phyloP scores from a whole-genome alignment of 2,329 filamentous ascomycete species.

The Rhexocercosporidium sp. region DNA sequence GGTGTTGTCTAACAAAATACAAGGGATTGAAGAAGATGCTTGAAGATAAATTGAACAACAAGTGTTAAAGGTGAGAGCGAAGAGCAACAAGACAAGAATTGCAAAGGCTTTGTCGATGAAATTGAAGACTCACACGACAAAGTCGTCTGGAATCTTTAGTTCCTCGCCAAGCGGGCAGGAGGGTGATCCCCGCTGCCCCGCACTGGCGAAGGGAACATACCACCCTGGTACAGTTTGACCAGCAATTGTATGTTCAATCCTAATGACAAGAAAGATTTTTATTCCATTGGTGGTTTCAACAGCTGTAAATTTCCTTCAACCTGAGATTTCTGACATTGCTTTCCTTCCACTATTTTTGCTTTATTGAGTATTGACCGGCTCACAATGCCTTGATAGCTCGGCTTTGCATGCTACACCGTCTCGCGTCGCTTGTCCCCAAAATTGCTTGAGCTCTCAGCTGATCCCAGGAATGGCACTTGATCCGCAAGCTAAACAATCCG shows the following conservation, averaged over 20 bases:
- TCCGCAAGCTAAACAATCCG: background rate
- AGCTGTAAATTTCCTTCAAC: background rate
- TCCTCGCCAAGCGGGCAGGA: background rate
- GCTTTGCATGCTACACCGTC: background rate
- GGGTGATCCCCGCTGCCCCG: background rate
- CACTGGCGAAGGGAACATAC: too few relatives aligned
- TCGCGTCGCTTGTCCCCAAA: too few relatives aligned
- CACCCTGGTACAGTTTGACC: background rate
- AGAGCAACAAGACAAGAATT: background rate
- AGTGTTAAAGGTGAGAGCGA: background rate
- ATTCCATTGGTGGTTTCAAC: background rate
- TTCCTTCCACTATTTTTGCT: background rate
- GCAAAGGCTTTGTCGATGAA: background rate
- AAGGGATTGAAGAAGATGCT: background rate
- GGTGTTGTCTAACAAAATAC: background rate
- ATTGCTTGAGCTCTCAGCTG: slow-evolving; percentile 5
- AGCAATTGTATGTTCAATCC: background rate
- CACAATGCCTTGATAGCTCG: background rate
- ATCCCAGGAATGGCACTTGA: background rate
- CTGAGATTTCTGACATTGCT: background rate
- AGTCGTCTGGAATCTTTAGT: background rate
- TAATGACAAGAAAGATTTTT: background rate
- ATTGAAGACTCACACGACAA: slow-evolving; percentile 1
- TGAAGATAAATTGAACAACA: background rate
- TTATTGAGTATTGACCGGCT: background rate